phyloP scores from a whole-genome alignment of 352 stramenopile genomes.

The Pythium periplocum region DNA sequence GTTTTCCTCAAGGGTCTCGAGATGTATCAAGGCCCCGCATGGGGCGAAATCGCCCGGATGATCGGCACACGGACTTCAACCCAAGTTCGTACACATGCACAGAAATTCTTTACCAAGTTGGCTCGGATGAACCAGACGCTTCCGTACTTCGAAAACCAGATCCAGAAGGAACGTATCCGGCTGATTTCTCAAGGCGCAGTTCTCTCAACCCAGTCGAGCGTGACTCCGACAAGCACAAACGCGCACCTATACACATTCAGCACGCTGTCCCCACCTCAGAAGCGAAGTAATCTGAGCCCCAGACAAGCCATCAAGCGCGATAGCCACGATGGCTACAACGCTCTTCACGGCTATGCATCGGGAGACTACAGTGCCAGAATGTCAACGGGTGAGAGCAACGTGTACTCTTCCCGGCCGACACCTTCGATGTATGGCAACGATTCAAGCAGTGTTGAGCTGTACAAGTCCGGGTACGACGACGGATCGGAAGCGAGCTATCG shows the following conservation, averaged over 20 bases:
- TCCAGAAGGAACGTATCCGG: constrained; percentile 58
- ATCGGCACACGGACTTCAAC: constrained; percentile 82
- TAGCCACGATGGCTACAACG: background rate
- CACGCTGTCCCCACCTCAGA: constrained; percentile 42
- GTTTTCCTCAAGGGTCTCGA: constrained; percentile 77
- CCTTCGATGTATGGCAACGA: no score
- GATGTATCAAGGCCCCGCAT: constrained; percentile 72
- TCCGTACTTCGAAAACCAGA: constrained; percentile 72
- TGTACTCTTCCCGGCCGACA: no score
- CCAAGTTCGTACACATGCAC: constrained; percentile 80
- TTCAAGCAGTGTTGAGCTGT: no score
- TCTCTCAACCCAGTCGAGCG: constrained; percentile 17
- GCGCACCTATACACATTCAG: constrained; percentile 24
- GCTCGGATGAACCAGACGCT: constrained; percentile 66
- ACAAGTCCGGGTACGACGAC: no score
- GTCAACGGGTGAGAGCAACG: no score
- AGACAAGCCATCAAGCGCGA: constrained; percentile 1
- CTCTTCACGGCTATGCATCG: no score
- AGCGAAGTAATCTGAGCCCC: constrained; percentile 14
- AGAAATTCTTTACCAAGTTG: constrained; percentile 89
- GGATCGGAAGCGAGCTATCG: background rate
- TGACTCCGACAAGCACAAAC: constrained; percentile 39
- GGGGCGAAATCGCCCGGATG: constrained; percentile 79
- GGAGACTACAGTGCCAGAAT: no score
- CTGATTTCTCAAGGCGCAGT: constrained; percentile 43